These are phyloP conservation scores for Puccinia polysora DNA, from an alignment of 1,284 basidiomycete species.

Conservation along the genomic window DNA sequence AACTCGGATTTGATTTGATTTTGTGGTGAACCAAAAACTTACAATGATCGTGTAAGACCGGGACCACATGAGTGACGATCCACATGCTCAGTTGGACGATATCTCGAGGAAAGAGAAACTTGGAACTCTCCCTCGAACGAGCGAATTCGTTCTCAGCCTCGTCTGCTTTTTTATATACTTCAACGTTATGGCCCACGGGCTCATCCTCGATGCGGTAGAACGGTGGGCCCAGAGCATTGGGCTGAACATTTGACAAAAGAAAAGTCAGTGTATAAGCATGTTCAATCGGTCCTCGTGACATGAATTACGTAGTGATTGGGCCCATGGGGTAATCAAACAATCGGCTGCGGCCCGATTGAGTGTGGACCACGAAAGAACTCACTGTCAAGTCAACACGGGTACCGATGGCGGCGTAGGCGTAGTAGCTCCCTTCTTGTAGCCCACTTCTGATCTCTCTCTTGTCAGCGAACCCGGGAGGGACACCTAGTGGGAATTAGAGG, in stretches of 20 bases:
- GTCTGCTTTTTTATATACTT: neutral
- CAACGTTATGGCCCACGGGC: neutral
- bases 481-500: neutral
- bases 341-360: neutral
- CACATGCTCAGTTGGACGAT: neutral
- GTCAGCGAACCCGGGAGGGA: slow-evolving; percentile 20
- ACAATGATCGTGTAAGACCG: slow-evolving; percentile 30
- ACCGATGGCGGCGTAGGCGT: slow-evolving; percentile 23
- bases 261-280: neutral
- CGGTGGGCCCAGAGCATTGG: neutral
- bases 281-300: neutral
- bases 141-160: slow-evolving; percentile 1
- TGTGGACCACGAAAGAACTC: neutral
- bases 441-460: neutral
- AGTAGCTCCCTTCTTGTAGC: slow-evolving; percentile 5
- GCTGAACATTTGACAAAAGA: neutral
- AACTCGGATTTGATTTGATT: too few relatives aligned
- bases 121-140: neutral
- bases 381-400: slow-evolving; percentile 8
- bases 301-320: neutral
- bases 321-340: neutral
- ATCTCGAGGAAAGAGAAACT: neutral
- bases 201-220: neutral
- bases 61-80: neutral
- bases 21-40: neutral